Conservation (phyloP, 2,329 filamentous ascomycete genomes). For the Sclerotinia sclerotiorum region DNA sequence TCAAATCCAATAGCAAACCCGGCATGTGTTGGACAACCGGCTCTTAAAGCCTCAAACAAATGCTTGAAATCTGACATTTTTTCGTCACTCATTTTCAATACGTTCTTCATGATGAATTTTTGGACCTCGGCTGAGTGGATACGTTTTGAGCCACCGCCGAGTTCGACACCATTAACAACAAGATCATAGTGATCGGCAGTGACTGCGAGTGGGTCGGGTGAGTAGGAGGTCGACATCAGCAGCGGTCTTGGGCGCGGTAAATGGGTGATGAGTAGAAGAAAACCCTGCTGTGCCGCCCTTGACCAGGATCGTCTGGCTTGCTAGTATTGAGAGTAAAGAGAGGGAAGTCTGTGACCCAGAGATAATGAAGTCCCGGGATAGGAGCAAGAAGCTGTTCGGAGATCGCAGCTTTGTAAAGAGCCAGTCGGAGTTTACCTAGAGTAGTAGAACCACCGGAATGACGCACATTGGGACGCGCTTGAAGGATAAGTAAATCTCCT, state of each 20-base stretch:
- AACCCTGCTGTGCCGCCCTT: conserved; percentile 81
- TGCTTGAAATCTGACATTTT: conserved; percentile 71
- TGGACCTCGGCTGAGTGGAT: conserved; percentile 85
- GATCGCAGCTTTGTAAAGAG: conserved; percentile 37
- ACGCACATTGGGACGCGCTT: conserved; percentile 66
- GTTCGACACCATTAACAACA: conserved; percentile 90
- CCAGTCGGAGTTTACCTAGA: conserved; percentile 39
- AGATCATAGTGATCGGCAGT: conserved; percentile 92
- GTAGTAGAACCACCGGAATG: conserved; percentile 71
- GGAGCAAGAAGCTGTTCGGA: conserved; percentile 32
- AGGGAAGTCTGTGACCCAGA: conserved; percentile 88
- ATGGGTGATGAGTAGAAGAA: conserved; percentile 89
- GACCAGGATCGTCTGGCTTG: conserved; percentile 56
- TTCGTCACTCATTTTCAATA: conserved; percentile 56
- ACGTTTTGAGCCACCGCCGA: conserved; percentile 89
- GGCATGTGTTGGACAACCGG: conserved; percentile 91
- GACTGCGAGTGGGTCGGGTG: conserved; percentile 66
- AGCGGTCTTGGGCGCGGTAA: conserved; percentile 77
- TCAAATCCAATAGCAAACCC: conserved; percentile 94
- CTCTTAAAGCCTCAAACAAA: conserved; percentile 74
- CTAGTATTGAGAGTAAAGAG: conserved; percentile 70
- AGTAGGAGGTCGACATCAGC: conserved; percentile 73
- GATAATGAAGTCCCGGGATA: conserved; percentile 58
- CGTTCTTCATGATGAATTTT: conserved; percentile 77
- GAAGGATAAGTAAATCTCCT: conserved; percentile 78